These are phyloP conservation scores for Alloteropsis angusta DNA, from an alignment of 202 grass and related monocot genomes.

Conservation along the genomic window DNA sequence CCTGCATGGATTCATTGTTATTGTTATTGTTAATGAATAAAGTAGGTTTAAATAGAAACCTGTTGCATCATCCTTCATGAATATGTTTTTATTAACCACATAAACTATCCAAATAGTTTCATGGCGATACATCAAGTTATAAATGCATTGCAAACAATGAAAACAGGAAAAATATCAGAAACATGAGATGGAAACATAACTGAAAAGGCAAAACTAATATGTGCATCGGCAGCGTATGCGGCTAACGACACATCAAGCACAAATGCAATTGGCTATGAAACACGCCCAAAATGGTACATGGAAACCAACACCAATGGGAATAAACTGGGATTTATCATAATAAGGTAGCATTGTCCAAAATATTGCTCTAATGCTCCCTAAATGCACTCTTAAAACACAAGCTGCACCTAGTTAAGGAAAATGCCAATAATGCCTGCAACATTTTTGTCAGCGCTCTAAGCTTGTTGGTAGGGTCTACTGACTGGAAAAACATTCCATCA, in stretches of 20 bases:
- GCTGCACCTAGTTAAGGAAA: too few species aligned
- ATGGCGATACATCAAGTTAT: not conserved
- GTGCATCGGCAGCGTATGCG: not conserved
- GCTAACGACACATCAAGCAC: not conserved
- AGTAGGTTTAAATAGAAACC: conserved; percentile 17
- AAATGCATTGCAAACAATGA: conserved; percentile 9
- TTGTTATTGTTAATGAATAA: conserved; percentile 1
- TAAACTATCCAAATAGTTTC: conserved; percentile 16
- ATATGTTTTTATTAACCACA: not conserved
- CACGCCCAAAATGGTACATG: not conserved
- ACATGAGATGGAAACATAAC: not conserved
- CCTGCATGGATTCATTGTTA: conserved; percentile 44
- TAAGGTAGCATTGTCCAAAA: too few species aligned
- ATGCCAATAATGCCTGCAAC: too few species aligned
- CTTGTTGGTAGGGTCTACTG: too few species aligned
- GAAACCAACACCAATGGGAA: not conserved
- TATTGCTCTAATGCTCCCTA: too few species aligned
- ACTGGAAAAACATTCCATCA: too few species aligned
- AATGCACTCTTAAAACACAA: too few species aligned
- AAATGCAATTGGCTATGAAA: conserved; percentile 1
- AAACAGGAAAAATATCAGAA: not conserved
- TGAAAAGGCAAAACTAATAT: not conserved
- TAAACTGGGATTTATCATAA: not conserved
- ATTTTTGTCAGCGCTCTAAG: too few species aligned
- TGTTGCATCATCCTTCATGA: not conserved